Evolutionary conservation across 1,284 basidiomycete species (phyloP).

Genomic region (Ustilago xerochloae): DNA sequence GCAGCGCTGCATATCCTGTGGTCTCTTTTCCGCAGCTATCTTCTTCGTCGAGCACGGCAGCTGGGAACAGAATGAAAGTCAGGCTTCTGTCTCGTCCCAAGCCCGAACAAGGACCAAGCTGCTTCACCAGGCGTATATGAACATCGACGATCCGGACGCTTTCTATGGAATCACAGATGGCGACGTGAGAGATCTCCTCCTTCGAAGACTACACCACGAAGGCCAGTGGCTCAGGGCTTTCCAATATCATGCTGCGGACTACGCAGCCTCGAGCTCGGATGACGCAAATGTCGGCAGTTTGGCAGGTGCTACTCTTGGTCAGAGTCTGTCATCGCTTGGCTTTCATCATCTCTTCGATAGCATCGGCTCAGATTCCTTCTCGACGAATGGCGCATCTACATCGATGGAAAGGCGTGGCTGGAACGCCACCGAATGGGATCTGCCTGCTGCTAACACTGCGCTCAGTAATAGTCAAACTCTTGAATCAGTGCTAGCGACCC

Average conservation of each 20-base stretch:
- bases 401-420: too few species aligned
- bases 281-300: not conserved
- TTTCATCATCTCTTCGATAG: constrained; percentile 81
- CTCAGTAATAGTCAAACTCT: constrained; percentile 71
- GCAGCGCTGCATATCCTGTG: constrained; percentile 79
- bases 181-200: constrained; percentile 81
- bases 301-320: constrained; percentile 6
- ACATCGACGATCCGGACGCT: constrained; percentile 96
- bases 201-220: constrained; percentile 90
- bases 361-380: too few species aligned
- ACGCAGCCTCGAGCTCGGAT: constrained; percentile 71
- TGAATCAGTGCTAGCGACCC: constrained; percentile 79
- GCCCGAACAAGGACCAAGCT: constrained; percentile 62
- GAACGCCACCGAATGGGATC: constrained; percentile 91
- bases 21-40: constrained; percentile 86
- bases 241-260: constrained; percentile 83
- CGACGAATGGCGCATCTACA: too few species aligned
- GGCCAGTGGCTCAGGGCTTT: constrained; percentile 90
- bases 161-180: constrained; percentile 89
- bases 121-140: constrained; percentile 90
- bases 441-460: constrained; percentile 28
- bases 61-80: constrained; percentile 71
- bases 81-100: not conserved
- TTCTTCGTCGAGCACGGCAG: constrained; percentile 86
- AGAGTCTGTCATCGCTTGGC: constrained; percentile 81